Evolutionary conservation across 441 rosid genomes (phyloP).

Genomic region (Rhodomyrtus psidioides): DNA sequence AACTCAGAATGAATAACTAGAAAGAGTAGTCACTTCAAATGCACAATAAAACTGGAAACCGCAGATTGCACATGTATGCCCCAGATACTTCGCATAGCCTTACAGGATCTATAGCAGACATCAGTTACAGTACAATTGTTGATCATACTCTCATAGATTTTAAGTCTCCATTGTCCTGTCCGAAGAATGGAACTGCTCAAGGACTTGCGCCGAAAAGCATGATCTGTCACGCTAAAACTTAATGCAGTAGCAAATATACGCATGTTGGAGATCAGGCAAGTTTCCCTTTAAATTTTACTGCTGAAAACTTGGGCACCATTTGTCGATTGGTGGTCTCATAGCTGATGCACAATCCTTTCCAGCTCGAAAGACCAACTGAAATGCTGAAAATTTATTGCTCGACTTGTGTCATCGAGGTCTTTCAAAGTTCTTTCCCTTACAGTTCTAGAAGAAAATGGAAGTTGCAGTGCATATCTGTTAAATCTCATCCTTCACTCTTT

Average conservation of each 20-base stretch:
- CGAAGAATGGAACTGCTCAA: neutral
- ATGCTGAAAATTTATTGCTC: neutral
- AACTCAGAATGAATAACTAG: neutral
- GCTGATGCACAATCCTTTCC: neutral
- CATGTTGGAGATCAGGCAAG: neutral
- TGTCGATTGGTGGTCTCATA: neutral
- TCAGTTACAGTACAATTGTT: no score
- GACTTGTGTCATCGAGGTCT: neutral
- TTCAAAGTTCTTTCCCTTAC: neutral
- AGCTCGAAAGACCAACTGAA: neutral
- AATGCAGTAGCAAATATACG: neutral
- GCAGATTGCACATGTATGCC: neutral
- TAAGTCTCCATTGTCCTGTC: neutral
- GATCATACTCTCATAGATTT: no score
- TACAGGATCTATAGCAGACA: neutral
- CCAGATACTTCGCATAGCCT: neutral
- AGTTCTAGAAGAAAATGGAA: neutral
- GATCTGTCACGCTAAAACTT: neutral
- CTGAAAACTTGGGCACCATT: neutral
- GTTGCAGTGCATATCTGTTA: neutral
- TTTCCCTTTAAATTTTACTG: neutral
- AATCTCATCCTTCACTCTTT: neutral
- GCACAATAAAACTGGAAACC: neutral
- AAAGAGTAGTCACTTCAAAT: neutral
- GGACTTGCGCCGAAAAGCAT: neutral